phyloP scores from a whole-genome alignment of 345 rosid genomes.

The Psidium friedrichsthalianum region DNA sequence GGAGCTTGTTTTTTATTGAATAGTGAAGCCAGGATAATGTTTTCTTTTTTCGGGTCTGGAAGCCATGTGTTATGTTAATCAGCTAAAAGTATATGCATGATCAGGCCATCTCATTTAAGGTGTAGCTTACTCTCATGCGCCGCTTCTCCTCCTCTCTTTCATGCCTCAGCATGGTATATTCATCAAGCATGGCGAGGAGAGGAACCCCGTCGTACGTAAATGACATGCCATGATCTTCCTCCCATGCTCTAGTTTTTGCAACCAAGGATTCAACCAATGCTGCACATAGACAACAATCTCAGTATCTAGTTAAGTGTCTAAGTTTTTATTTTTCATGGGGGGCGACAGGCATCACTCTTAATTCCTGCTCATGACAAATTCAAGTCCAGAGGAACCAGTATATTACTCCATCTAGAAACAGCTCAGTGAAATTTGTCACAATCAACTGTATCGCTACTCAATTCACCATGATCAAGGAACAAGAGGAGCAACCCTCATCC shows the following conservation, averaged over 20 bases:
- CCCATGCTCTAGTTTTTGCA: conserved; percentile 81
- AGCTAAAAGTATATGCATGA: neutral
- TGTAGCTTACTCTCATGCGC: conserved; percentile 49
- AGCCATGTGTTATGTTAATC: neutral
- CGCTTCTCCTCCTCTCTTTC: conserved; percentile 96
- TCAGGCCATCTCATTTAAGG: neutral
- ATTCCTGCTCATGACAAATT: neutral
- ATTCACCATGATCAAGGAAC: neutral
- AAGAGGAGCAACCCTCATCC: neutral
- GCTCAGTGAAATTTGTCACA: neutral
- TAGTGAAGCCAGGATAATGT: neutral
- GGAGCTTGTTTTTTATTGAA: neutral
- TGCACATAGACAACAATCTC: conserved; percentile 5
- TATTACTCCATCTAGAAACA: neutral
- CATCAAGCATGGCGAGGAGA: conserved; percentile 91
- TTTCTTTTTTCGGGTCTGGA: too few relatives aligned
- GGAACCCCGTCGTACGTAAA: conserved; percentile 90
- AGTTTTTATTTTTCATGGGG: neutral
- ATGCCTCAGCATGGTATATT: conserved; percentile 83
- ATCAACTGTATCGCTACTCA: neutral
- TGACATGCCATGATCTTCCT: conserved; percentile 51
- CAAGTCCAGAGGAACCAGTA: neutral
- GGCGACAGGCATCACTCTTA: neutral
- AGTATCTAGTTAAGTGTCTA: neutral
- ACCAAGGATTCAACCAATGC: conserved; percentile 83